These are phyloP conservation scores for Orobanche coerulescens DNA, from an alignment of 257 asterid genomes.

Conservation along the genomic window DNA sequence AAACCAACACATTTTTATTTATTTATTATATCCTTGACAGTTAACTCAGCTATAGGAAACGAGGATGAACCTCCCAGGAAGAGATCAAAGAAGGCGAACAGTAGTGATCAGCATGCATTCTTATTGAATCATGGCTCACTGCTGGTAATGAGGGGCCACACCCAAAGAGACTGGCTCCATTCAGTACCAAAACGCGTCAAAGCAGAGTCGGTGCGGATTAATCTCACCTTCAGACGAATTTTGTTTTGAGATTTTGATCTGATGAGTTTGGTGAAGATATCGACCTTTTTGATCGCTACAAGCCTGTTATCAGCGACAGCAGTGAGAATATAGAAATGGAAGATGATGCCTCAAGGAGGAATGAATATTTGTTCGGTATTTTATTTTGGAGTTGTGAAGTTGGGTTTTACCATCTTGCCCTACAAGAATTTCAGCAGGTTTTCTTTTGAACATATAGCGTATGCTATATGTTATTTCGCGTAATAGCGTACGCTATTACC, in stretches of 20 bases:
- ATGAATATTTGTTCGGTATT: too few species aligned
- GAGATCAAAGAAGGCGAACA: constrained; percentile 37
- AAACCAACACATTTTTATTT: background rate
- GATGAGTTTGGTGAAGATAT: background rate
- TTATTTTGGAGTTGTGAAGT: too few species aligned
- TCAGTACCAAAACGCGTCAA: constrained; percentile 87
- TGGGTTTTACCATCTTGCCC: too few species aligned
- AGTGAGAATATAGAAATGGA: background rate
- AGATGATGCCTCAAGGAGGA: too few species aligned
- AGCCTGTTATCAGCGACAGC: background rate
- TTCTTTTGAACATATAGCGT: too few species aligned
- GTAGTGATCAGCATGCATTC: constrained; percentile 44
- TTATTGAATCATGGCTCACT: constrained; percentile 75
- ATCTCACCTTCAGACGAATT: constrained; percentile 77
- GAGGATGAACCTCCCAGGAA: constrained; percentile 53
- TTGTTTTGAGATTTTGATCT: constrained; percentile 17
- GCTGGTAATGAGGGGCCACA: constrained; percentile 80
- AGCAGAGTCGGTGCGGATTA: constrained; percentile 59
- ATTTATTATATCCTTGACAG: constrained; percentile 7
- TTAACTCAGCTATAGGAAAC: constrained; percentile 25
- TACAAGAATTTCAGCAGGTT: too few species aligned
- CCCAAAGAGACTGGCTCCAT: constrained; percentile 91
- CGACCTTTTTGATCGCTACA: background rate
- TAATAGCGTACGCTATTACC: too few species aligned
- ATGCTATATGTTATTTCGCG: too few species aligned